A percentile compares a stretch with the other conserved stretches of the same genome.
phyloP scores from a whole-genome alignment of 345 rosid genomes.

The Gossypium sturtianum region DNA sequence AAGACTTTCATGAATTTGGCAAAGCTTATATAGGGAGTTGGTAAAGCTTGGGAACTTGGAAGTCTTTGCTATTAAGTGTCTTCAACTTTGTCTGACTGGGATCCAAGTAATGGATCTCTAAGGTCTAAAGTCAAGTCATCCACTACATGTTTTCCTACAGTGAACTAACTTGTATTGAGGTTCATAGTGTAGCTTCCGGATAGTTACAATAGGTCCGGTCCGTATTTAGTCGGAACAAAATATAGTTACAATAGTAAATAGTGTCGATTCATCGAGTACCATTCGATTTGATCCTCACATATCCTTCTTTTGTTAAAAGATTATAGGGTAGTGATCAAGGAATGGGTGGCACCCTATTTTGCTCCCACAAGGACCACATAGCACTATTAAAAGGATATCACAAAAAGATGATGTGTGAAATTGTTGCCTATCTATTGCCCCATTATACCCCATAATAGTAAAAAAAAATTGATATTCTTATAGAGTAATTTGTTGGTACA shows the following conservation, averaged over 20 bases:
- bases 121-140: background rate
- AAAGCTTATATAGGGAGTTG: slow-evolving; percentile 12
- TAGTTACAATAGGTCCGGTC: background rate
- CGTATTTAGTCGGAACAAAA: background rate
- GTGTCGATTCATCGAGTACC: background rate
- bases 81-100: background rate
- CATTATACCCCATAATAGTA: background rate
- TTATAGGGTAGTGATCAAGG: background rate
- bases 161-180: background rate
- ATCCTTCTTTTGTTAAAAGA: background rate
- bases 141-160: background rate
- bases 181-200: background rate
- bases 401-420: background rate
- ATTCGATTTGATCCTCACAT: background rate
- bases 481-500: too few species aligned
- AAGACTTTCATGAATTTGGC: background rate
- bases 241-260: too few species aligned
- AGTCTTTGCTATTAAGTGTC: background rate
- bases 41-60: slow-evolving; percentile 17
- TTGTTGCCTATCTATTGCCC: background rate
- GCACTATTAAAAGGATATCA: background rate
- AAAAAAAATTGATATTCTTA: background rate
- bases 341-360: background rate
- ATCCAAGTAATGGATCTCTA: background rate
- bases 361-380: background rate